Base-by-base conservation (phyloP, 108 stramenopile species). In the Stephanodiscus triporus region DNA sequence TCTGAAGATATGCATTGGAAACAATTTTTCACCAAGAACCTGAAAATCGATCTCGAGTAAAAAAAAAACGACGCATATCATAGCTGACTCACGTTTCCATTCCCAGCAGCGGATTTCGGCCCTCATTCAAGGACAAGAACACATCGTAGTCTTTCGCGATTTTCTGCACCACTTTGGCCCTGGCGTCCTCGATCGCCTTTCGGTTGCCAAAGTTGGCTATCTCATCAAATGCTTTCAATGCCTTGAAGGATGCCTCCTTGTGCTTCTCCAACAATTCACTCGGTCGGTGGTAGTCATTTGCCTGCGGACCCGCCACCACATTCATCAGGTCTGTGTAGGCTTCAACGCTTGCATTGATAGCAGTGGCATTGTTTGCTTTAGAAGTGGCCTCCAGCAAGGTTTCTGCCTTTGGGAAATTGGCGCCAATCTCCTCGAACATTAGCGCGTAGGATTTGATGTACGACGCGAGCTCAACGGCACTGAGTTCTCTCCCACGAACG, bases 341-440 rank as follows among this genome's bases (percentile, higher is more conserved):
- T 10, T 70, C 75, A n/a, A 97, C 66, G 30, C 95, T 92, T 50
- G 86, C 26, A 16, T 86, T 78, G 27, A 85, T 73, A 30, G 99
- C 97, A 75, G 97, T 97, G 36, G 87, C 68, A 75, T 97, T 99
- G 86, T 97, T 98, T 47, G 97, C 98, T 55, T 86, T 75, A 0
- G 97, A 92, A 14, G 99, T 99, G 0, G 99, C 99, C 56, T 95
- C 97, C 26, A 99, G 84, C 90, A 99, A 82, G 24, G 97, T 97
- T 69, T 91, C 88, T 0, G 99, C 97, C 75, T 96, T 91, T 0
- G 97, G 98, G 69, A 99, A 99, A 50, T 87, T 75, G 9, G 91
- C 91, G 8, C 95, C 98, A 30, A 78, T 78, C 27, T 84, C 77
- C 20, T 90, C 87, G 87, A 99, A 99, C 86, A 99, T 87, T 23